These are phyloP conservation scores for Coemansia sp. DNA, from an alignment of 192 early-diverging fungal genomes.

Conservation along the genomic window DNA sequence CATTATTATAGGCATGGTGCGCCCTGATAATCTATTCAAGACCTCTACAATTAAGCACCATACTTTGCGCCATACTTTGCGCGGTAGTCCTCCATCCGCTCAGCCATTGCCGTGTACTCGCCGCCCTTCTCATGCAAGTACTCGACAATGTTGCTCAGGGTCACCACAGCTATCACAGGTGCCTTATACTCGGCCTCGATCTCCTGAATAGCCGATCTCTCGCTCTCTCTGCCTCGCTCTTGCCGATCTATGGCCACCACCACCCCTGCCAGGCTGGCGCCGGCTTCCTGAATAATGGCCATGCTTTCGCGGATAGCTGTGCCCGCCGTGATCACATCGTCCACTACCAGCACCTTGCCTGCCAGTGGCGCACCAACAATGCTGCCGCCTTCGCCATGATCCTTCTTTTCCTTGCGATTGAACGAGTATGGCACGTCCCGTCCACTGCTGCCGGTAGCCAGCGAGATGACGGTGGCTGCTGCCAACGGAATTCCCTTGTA, in stretches of 20 bases:
- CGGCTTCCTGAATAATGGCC: constrained; percentile 69
- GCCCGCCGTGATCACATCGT: constrained; percentile 99
- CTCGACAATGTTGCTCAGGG: constrained; percentile 81
- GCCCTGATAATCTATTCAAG: no score
- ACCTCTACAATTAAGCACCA: background rate
- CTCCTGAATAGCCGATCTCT: constrained; percentile 87
- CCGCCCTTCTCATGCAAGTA: constrained; percentile 69
- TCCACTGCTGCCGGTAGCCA: constrained; percentile 51
- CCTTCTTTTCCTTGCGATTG: constrained; percentile 98
- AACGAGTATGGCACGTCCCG: constrained; percentile 83
- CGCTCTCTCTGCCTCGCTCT: constrained; percentile 70
- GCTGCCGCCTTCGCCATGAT: constrained; percentile 96
- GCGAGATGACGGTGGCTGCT: constrained; percentile 73
- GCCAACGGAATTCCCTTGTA: constrained; percentile 99
- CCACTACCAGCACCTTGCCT: constrained; percentile 79
- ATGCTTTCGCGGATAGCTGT: constrained; percentile 95
- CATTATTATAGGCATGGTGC: background rate
- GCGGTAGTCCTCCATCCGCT: constrained; percentile 77
- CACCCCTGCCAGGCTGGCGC: constrained; percentile 77
- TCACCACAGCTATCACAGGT: constrained; percentile 84
- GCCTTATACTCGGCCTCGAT: constrained; percentile 77
- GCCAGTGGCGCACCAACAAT: constrained; percentile 86
- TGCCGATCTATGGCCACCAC: constrained; percentile 92
- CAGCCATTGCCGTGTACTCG: constrained; percentile 52
- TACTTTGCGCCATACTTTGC: constrained; percentile 75